Base-by-base conservation (phyloP, 495 filamentous ascomycete species). In the Paragyromitra xinjiangensis region DNA sequence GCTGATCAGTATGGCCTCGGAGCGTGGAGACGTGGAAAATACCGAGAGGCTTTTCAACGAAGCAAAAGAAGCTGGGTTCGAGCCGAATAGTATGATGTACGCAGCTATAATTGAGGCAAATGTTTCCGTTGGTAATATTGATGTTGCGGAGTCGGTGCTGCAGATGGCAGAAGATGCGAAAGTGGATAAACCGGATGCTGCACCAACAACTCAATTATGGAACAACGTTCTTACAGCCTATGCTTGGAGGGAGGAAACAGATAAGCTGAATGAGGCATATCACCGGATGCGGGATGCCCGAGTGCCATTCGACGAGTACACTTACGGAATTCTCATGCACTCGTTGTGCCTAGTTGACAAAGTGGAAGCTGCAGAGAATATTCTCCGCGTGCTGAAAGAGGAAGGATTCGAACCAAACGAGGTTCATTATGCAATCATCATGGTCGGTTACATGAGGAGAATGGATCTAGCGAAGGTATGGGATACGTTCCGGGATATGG, bases 391-490 rank as follows among this genome's bases (percentile, higher is more conserved):
- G 24, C 86, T 94, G 79, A 86, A 85, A 71, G 84, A 88, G 22
- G 85, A 86, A 6, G 84, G 87, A 6, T 85, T 94, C 29, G 84
- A 87, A 63, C 87, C 89, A 2, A 91, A 88, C 0, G 85, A 88
- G 12, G 86, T 91, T 11, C 93, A 97, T 82, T 96, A 93, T 81
- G 87, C 90, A n/a, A 88, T 93, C 5, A 83, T 95, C 34, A 89
- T 95, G 85, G 86, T 87, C 34, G 92, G 90, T 3, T 92, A 88
- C 76, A 81, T 91, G 56, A 84, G 79, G 42, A 83, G 82, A 48
- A 83, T 85, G 48, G 85, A 90, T 45, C 84, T 85, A 50, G 82
- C 83, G 12, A 88, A 86, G 82, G 88, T 89, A 7, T 86, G 89
- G 65, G 77, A 84, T 51, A 83, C 90, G 24, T 87, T 89, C 53